Percentiles rank a stretch among this genome's conserved stretches.
phyloP scores from a whole-genome alignment of 345 rosid genomes.

The Rhodomyrtus tomentosa region DNA sequence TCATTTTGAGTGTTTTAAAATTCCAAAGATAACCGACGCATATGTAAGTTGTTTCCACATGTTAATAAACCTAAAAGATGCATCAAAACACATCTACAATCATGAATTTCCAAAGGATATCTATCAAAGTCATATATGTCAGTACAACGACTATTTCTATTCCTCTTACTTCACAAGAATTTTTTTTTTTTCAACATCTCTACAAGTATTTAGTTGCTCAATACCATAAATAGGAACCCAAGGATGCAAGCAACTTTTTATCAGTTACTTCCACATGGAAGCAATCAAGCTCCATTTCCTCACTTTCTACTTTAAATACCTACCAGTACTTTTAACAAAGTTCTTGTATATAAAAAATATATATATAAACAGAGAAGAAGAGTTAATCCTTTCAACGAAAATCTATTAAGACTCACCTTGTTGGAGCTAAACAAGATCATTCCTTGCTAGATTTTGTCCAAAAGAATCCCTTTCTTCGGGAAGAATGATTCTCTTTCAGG shows the following conservation, averaged over 20 bases:
- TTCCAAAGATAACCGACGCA: background rate
- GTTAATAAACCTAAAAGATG: background rate
- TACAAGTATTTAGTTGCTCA: background rate
- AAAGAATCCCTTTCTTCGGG: slow-evolving; percentile 66
- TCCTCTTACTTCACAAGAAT: background rate
- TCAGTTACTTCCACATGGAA: background rate
- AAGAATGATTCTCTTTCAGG: slow-evolving; percentile 35
- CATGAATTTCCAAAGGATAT: background rate
- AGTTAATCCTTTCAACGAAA: background rate
- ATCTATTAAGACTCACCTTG: background rate
- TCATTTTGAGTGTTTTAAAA: background rate
- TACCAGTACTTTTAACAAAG: background rate
- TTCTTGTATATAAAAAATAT: background rate
- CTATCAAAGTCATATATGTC: background rate
- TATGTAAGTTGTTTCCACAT: background rate
- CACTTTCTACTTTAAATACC: background rate
- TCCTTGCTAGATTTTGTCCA: slow-evolving; percentile 83
- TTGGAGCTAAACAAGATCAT: slow-evolving; percentile 21
- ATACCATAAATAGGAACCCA: background rate
- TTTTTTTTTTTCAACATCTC: background rate
- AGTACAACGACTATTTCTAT: background rate
- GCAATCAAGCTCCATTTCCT: background rate
- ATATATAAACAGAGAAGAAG: background rate
- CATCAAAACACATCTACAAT: background rate
- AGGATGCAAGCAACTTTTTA: background rate